Conservation (phyloP, 1,284 basidiomycete species). For the Agroathelia rolfsii region DNA sequence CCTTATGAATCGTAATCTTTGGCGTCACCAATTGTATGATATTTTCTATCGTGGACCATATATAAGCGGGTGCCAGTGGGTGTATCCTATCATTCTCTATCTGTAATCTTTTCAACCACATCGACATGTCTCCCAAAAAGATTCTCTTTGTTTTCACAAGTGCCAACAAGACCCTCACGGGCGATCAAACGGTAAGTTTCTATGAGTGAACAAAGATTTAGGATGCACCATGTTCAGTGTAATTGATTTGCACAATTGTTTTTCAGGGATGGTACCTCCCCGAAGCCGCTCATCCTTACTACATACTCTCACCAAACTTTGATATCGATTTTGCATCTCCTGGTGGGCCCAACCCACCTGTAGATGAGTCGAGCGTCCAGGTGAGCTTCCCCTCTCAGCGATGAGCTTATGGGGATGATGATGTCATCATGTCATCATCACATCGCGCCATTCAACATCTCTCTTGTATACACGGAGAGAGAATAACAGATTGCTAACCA, state of each 20-base stretch:
- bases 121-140: constrained; percentile 19
- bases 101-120: too few relatives aligned
- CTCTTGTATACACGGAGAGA: too few relatives aligned
- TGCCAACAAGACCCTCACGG: constrained; percentile 49
- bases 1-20: too few relatives aligned
- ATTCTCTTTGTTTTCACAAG: constrained; percentile 75
- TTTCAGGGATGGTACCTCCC: constrained; percentile 63
- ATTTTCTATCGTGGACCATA: too few relatives aligned
- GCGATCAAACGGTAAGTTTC: constrained; percentile 40
- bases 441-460: too few relatives aligned
- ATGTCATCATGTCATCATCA: too few relatives aligned
- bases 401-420: too few relatives aligned
- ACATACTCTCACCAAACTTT: constrained; percentile 47
- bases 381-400: constrained; percentile 21
- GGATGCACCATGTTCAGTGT: not conserved
- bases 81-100: too few relatives aligned
- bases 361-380: constrained; percentile 54
- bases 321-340: constrained; percentile 66
- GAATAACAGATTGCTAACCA: too few relatives aligned
- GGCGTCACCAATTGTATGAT: too few relatives aligned
- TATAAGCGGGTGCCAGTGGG: too few relatives aligned
- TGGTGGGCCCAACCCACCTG: constrained; percentile 60
- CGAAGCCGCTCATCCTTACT: constrained; percentile 78
- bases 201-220: constrained; percentile 8
- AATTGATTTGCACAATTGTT: not conserved